Conservation (phyloP, 106 monocot genomes). For the Agapanthus africanus region DNA sequence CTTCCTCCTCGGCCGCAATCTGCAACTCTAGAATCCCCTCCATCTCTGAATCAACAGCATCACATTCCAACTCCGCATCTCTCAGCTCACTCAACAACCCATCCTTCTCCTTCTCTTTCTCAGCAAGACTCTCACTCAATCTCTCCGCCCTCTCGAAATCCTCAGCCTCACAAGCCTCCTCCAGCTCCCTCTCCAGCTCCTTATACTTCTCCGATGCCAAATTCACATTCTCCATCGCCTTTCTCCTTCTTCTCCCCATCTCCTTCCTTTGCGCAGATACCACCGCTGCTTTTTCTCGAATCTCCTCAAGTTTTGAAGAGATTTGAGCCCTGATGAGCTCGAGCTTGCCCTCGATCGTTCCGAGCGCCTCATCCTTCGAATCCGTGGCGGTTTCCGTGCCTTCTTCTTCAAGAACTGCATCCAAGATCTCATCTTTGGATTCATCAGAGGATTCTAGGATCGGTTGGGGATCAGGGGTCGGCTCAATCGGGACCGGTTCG, state of each 20-base stretch:
- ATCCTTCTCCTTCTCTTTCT: conserved; percentile 72
- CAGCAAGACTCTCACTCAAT: conserved; percentile 58
- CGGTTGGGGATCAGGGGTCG: neutral
- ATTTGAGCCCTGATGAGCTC: conserved; percentile 45
- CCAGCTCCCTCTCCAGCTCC: conserved; percentile 73
- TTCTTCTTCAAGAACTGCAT: neutral
- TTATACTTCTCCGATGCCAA: conserved; percentile 25
- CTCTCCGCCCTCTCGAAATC: conserved; percentile 89
- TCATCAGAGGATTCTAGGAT: neutral
- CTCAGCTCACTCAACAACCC: conserved; percentile 33
- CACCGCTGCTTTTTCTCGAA: conserved; percentile 28
- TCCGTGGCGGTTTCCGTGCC: neutral
- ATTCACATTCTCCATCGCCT: conserved; percentile 35
- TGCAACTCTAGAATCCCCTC: conserved; percentile 55
- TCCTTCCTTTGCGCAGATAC: conserved; percentile 55
- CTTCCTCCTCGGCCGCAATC: conserved; percentile 72
- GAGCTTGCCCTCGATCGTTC: conserved; percentile 35
- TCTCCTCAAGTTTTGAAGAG: conserved; percentile 27
- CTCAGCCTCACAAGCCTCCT: conserved; percentile 81
- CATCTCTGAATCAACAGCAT: conserved; percentile 58
- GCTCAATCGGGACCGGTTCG: no score
- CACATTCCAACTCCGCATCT: conserved; percentile 51
- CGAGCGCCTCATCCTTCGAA: conserved; percentile 17
- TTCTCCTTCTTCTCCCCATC: conserved; percentile 43
- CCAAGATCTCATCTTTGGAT: conserved; percentile 2